These are phyloP conservation scores for Cladobotryum protrusum DNA, from an alignment of 2,329 filamentous ascomycete species.

Conservation along the genomic window DNA sequence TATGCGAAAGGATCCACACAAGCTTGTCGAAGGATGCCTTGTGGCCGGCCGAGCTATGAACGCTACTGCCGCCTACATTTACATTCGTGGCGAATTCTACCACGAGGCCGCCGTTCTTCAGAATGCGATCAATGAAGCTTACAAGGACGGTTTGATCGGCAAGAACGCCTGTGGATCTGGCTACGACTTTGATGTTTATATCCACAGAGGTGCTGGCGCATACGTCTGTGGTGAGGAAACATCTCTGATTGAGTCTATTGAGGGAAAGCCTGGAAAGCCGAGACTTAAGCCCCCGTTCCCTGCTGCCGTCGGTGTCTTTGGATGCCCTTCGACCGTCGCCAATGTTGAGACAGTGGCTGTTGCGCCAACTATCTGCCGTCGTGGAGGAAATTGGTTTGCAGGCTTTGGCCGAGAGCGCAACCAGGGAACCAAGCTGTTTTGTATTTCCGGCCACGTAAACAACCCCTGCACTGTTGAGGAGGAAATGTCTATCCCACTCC, in stretches of 20 bases:
- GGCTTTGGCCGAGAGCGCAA: slow-evolving; percentile 93
- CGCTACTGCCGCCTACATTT: slow-evolving; percentile 96
- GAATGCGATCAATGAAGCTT: slow-evolving; percentile 94
- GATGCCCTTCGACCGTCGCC: slow-evolving; percentile 94
- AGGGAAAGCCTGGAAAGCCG: slow-evolving; percentile 98
- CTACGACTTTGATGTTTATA: slow-evolving; percentile 95
- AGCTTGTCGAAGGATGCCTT: slow-evolving; percentile 94
- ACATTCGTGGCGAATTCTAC: slow-evolving; percentile 98
- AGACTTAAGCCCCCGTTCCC: slow-evolving; percentile 98
- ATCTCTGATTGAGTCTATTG: slow-evolving; percentile 93
- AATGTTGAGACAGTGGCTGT: slow-evolving; percentile 98
- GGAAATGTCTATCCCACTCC: slow-evolving; percentile 96
- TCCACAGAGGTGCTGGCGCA: slow-evolving; percentile 94
- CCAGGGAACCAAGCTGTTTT: slow-evolving; percentile 95
- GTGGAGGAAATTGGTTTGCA: slow-evolving; percentile 89
- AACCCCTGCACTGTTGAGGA: slow-evolving; percentile 97
- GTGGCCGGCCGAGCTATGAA: slow-evolving; percentile 98
- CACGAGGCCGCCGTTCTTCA: slow-evolving; percentile 92
- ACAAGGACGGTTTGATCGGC: slow-evolving; percentile 87
- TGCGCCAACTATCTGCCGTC: slow-evolving; percentile 88
- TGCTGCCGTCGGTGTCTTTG: slow-evolving; percentile 93
- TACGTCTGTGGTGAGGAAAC: slow-evolving; percentile 99
- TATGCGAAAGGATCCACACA: slow-evolving; percentile 99
- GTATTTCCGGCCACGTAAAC: slow-evolving; percentile 98
- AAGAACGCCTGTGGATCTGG: slow-evolving; percentile 97